Percentiles rank a stretch among this genome's conserved stretches.
These are phyloP conservation scores for Sutorius australiensis DNA, from an alignment of 768 basidiomycete genomes.

Conservation along the genomic window DNA sequence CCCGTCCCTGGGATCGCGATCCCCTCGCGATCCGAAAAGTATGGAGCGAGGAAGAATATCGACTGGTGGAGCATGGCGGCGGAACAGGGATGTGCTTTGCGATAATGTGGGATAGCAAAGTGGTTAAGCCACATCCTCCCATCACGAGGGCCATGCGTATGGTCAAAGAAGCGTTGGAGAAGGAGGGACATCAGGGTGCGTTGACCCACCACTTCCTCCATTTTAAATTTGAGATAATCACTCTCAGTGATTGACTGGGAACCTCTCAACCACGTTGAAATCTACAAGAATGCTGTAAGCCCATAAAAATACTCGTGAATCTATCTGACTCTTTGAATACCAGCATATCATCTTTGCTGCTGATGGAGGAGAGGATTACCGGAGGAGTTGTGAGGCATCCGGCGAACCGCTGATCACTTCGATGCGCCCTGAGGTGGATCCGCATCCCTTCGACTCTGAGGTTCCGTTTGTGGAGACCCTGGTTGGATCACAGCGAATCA, in stretches of 20 bases:
- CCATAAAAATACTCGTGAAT: neutral
- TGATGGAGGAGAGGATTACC: constrained; percentile 41
- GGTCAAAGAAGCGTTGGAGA: constrained; percentile 53
- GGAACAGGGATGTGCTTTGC: constrained; percentile 52
- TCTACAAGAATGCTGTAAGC: constrained; percentile 27
- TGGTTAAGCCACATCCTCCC: constrained; percentile 61
- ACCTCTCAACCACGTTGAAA: constrained; percentile 45
- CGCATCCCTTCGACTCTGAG: constrained; percentile 38
- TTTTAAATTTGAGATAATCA: constrained; percentile 4
- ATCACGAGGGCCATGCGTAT: constrained; percentile 56
- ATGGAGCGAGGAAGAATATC: constrained; percentile 61
- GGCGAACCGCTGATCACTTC: constrained; percentile 43
- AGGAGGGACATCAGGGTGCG: constrained; percentile 65
- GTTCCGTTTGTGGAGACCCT: constrained; percentile 43
- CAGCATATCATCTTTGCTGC: constrained; percentile 38
- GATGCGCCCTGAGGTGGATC: constrained; percentile 34
- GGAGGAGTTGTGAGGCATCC: constrained; percentile 32
- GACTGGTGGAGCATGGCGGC: constrained; percentile 54
- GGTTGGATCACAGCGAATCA: constrained; percentile 40
- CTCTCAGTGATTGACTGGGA: constrained; percentile 60
- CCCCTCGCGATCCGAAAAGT: constrained; percentile 53
- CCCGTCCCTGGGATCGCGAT: constrained; percentile 63
- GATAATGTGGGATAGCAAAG: constrained; percentile 65
- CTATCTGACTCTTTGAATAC: constrained; percentile 2
- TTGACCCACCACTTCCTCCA: neutral